Percentiles rank a stretch among this genome's conserved stretches.
Evolutionary conservation across 768 basidiomycete genomes (phyloP).

Genomic region (Podaxis carcinomalis): DNA sequence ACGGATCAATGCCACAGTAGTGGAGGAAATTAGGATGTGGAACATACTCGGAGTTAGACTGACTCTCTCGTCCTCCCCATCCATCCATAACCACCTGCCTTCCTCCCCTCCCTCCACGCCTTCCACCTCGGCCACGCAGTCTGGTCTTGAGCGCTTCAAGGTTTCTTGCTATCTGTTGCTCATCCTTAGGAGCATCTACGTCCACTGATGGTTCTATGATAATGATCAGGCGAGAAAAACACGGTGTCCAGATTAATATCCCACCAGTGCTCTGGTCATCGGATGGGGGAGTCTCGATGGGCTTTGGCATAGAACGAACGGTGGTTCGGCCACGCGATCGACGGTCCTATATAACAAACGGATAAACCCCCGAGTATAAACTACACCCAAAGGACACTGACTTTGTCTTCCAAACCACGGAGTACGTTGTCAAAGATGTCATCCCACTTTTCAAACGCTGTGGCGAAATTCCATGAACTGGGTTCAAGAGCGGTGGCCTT

Average conservation of each 20-base stretch:
- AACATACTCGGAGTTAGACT: slow-evolving; percentile 68
- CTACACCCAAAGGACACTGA: slow-evolving; percentile 48
- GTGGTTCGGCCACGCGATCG: slow-evolving; percentile 56
- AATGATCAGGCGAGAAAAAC: slow-evolving; percentile 32
- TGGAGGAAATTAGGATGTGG: not conserved
- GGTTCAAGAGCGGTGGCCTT: slow-evolving; percentile 37
- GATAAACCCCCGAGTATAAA: slow-evolving; percentile 2
- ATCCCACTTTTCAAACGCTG: slow-evolving; percentile 80
- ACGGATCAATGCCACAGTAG: not conserved
- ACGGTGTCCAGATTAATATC: slow-evolving; percentile 13
- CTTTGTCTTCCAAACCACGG: slow-evolving; percentile 70
- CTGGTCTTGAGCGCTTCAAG: slow-evolving; percentile 87
- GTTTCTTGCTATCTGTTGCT: slow-evolving; percentile 89
- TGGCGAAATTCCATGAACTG: slow-evolving; percentile 61
- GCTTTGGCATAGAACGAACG: slow-evolving; percentile 30
- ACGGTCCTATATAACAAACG: slow-evolving; percentile 49
- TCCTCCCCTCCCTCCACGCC: slow-evolving; percentile 51
- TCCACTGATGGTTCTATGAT: slow-evolving; percentile 30
- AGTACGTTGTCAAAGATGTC: slow-evolving; percentile 72
- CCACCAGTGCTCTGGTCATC: slow-evolving; percentile 60
- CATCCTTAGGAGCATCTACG: slow-evolving; percentile 58
- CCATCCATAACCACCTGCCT: slow-evolving; percentile 47
- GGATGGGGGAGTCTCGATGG: slow-evolving; percentile 46
- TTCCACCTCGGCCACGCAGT: slow-evolving; percentile 69
- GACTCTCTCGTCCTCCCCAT: slow-evolving; percentile 41